Percentiles rank a stretch among this genome's conserved stretches.
These are phyloP conservation scores for Geopyxis carbonaria DNA, from an alignment of 495 filamentous ascomycete species.

Conservation along the genomic window DNA sequence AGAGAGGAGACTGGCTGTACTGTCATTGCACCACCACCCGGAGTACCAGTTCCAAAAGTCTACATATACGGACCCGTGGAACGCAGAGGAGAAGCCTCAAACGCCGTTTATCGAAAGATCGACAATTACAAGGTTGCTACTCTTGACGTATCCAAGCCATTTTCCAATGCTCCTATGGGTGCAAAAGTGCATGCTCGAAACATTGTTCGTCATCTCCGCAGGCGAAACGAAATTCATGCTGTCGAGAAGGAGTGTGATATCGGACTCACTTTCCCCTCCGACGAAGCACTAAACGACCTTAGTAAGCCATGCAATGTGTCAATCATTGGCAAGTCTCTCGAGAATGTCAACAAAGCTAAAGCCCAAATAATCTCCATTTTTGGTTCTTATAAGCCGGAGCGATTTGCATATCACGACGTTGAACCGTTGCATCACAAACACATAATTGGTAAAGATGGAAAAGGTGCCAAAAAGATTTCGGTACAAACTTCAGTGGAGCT, in stretches of 20 bases:
- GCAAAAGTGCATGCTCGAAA: conserved; percentile 62
- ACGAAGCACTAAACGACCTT: conserved; percentile 25
- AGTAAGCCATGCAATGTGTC: conserved; percentile 10
- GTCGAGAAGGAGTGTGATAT: conserved; percentile 63
- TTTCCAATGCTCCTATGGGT: conserved; percentile 52
- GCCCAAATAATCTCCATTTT: conserved; percentile 12
- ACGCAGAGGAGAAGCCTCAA: conserved; percentile 50
- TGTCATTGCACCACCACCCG: conserved; percentile 52
- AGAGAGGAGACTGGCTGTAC: conserved; percentile 79
- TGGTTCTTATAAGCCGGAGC: conserved; percentile 26
- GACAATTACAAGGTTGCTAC: conserved; percentile 20
- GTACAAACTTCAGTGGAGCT: conserved; percentile 12
- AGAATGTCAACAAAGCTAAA: conserved; percentile 27
- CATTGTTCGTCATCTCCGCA: conserved; percentile 63
- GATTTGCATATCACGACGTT: conserved; percentile 40
- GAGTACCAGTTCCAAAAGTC: conserved; percentile 58
- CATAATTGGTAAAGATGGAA: conserved; percentile 20
- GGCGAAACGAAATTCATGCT: conserved; percentile 56
- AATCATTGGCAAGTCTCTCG: conserved; percentile 14
- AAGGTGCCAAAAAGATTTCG: conserved; percentile 15
- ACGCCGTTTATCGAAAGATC: conserved; percentile 39
- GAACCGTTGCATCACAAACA: conserved; percentile 22
- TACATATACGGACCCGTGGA: conserved; percentile 67
- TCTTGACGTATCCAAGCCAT: conserved; percentile 60
- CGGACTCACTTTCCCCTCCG: conserved; percentile 58